Base-by-base conservation (phyloP, 306 rosid genomes). In the Potentilla sterilis region DNA sequence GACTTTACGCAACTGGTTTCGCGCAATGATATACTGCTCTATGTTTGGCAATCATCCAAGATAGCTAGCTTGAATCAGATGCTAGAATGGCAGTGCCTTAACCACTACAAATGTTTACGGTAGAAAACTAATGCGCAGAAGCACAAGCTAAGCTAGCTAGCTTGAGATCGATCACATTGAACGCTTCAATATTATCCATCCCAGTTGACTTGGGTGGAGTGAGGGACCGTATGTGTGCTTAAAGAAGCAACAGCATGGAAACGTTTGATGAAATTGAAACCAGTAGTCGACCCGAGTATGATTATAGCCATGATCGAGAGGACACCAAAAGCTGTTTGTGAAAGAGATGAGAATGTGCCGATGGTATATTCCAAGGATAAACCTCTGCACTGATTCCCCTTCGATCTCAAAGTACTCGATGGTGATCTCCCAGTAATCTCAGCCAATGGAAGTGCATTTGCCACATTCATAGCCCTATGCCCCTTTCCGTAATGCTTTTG, bases 341-440 rank as follows among this genome's bases (percentile, higher is more conserved):
- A 74, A 69, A 73, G 51, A 51, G 46, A 7, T 9, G 46, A 64
- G 13, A 78, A 47, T 70, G 75, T 64, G 69, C 69, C 73, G 61
- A 16, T 47, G 83, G 96, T n/a, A 86, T 90, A 90, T 90, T 83
- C 90, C 82, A 84, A 57, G 96, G 73, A 90, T 90, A 90, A 90
- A 88, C 92, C 76, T 47, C 52, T 68, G 87, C 90, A 89, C 87
- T 87, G 38, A 37, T 34, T 59, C 52, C 37, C 9, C 38, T 66
- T 74, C 28, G 28, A 28, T 28, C 70, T 79, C 76, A 42, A 69
- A 43, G 71, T 34, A 65, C 77, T 35, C 22, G 13, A n/a, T 69
- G 65, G 3, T 37, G 40, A 37, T 37, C 40, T 69, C 70, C 49
- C 72, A 58, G 4, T 47, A 47, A 62, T 13, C 57, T 76, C 47